A percentile compares a stretch with the other conserved stretches of the same genome.
Conservation (phyloP, 139 green algal species). For the Marvania coccoides region DNA sequence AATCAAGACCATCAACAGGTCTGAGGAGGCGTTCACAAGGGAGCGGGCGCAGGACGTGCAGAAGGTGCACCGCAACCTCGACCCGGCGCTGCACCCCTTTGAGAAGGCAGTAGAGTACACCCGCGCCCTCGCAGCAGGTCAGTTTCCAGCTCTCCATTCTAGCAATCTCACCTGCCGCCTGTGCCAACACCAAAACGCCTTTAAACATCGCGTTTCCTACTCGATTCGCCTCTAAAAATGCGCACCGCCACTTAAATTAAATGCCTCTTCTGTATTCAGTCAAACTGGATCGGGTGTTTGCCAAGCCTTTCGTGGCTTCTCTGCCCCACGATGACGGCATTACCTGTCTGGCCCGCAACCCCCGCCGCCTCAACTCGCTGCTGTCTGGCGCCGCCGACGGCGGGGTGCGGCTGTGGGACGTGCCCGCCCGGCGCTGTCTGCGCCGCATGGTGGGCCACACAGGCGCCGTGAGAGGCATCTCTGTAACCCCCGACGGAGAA, state of each 20-base stretch:
- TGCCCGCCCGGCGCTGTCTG: conserved; percentile 61
- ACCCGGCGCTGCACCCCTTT: conserved; percentile 82
- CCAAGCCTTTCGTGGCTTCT: conserved; percentile 89
- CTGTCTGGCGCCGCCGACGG: conserved; percentile 53
- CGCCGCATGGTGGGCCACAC: conserved; percentile 68
- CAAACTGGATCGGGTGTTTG: conserved; percentile 93
- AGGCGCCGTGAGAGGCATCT: conserved; percentile 66
- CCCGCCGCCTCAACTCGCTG: conserved; percentile 69
- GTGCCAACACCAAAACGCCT: too few species aligned
- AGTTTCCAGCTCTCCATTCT: too few species aligned
- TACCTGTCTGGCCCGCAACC: conserved; percentile 73
- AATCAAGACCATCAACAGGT: conserved; percentile 84
- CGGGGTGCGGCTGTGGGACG: conserved; percentile 81
- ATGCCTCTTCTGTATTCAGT: conserved; percentile 39
- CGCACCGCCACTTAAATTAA: too few species aligned
- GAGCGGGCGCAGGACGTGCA: conserved; percentile 72
- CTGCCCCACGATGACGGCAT: conserved; percentile 87
- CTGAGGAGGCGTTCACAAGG: conserved; percentile 70
- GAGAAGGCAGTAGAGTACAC: conserved; percentile 92
- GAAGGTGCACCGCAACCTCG: conserved; percentile 88
- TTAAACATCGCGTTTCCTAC: too few species aligned
- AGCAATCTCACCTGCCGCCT: too few species aligned
- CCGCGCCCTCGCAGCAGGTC: conserved; percentile 78
- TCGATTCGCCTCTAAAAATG: too few species aligned
- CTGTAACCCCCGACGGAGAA: conserved; percentile 68